Conservation (phyloP, 2,329 filamentous ascomycete species). For the Aspergillus aculeatus region DNA sequence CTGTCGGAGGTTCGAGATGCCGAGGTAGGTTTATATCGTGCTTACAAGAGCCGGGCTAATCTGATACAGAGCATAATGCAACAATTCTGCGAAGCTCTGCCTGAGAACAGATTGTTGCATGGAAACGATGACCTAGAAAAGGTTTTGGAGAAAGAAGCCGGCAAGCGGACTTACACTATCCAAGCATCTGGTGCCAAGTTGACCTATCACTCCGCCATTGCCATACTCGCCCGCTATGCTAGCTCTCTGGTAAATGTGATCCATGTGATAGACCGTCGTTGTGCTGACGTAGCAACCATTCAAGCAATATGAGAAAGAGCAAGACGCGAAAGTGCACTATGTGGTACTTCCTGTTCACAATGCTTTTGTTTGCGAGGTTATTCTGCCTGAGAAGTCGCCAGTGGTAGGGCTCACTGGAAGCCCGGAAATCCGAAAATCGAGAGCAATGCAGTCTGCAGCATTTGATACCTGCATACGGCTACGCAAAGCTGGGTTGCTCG, state of each 20-base stretch:
- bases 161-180: slow-evolving; percentile 59
- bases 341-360: slow-evolving; percentile 56
- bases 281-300: slow-evolving; percentile 12
- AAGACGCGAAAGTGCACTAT: slow-evolving; percentile 56
- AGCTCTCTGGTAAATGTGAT: slow-evolving; percentile 56
- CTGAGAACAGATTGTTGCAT: slow-evolving; percentile 68
- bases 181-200: slow-evolving; percentile 70
- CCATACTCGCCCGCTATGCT: slow-evolving; percentile 70
- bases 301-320: slow-evolving; percentile 50
- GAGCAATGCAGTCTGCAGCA: slow-evolving; percentile 85
- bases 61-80: slow-evolving; percentile 56
- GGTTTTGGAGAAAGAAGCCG: slow-evolving; percentile 54
- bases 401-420: slow-evolving; percentile 65
- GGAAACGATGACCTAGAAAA: slow-evolving; percentile 59
- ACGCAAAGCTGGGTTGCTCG: slow-evolving; percentile 63
- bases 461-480: slow-evolving; percentile 77
- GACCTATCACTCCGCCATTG: slow-evolving; percentile 72
- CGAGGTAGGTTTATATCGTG: slow-evolving; percentile 42
- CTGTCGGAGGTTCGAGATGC: slow-evolving; percentile 47
- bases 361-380: slow-evolving; percentile 72
- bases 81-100: slow-evolving; percentile 72
- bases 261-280: neutral
- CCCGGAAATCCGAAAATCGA: slow-evolving; percentile 65
- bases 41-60: neutral
- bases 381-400: slow-evolving; percentile 73